Evolutionary conservation across 2,329 filamentous ascomycete species (phyloP).

Genomic region (Diaporthe citrichinensis): DNA sequence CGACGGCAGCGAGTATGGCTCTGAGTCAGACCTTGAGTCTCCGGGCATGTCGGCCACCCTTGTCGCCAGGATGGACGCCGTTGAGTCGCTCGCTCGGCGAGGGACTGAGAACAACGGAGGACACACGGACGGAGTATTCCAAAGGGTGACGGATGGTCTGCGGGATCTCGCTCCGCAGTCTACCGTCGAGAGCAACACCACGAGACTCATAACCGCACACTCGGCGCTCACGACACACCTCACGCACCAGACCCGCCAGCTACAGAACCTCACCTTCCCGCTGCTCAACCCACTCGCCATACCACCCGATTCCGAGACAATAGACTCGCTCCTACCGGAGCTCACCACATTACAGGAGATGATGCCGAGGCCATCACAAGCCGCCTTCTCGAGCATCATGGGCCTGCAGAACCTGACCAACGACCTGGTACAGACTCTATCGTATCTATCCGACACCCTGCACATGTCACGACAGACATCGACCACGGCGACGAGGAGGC

Average conservation of each 20-base stretch:
- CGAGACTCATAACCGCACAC: conserved; percentile 81
- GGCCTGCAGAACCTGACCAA: conserved; percentile 78
- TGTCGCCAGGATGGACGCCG: conserved; percentile 78
- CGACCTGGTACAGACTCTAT: conserved; percentile 84
- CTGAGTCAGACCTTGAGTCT: conserved; percentile 78
- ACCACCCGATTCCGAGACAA: conserved; percentile 73
- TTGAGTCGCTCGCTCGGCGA: conserved; percentile 78
- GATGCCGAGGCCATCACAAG: conserved; percentile 75
- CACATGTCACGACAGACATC: conserved; percentile 95
- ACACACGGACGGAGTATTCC: conserved; percentile 75
- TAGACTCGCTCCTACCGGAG: conserved; percentile 78
- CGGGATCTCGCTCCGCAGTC: conserved; percentile 81
- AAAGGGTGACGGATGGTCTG: conserved; percentile 77
- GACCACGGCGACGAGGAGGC: conserved; percentile 81
- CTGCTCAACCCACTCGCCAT: conserved; percentile 78
- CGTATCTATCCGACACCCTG: conserved; percentile 88
- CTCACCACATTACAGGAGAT: conserved; percentile 74
- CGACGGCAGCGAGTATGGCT: conserved; percentile 82
- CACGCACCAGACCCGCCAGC: conserved; percentile 79
- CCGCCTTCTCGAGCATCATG: conserved; percentile 75
- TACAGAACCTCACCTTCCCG: conserved; percentile 80
- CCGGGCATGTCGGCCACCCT: conserved; percentile 77
- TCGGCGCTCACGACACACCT: conserved; percentile 82
- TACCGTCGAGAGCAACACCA: conserved; percentile 78
- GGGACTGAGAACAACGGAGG: conserved; percentile 77